phyloP scores from a whole-genome alignment of 2,329 filamentous ascomycete genomes.

The Pestalotiopsis sp. region DNA sequence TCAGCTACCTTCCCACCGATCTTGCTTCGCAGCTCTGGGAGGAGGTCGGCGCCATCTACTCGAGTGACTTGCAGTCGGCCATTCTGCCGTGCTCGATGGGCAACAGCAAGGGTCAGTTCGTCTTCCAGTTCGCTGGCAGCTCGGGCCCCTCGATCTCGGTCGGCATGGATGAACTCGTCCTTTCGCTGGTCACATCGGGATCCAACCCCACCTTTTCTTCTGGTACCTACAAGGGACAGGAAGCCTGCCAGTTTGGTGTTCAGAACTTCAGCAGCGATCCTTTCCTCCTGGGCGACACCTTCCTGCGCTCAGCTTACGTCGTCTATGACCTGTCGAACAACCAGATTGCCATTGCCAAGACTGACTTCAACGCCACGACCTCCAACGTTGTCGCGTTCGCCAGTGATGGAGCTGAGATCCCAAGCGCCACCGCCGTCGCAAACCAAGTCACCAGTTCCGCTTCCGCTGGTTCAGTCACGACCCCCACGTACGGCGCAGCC shows the following conservation, averaged over 20 bases:
- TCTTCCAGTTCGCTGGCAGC: slow-evolving; percentile 55
- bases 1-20: slow-evolving; percentile 69
- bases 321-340: slow-evolving; percentile 63
- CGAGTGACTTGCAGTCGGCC: slow-evolving; percentile 36
- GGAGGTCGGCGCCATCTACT: slow-evolving; percentile 56
- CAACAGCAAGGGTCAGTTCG: slow-evolving; percentile 49
- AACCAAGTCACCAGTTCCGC: slow-evolving; percentile 34
- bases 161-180: slow-evolving; percentile 58
- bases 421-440: slow-evolving; percentile 48
- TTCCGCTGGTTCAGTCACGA: slow-evolving; percentile 19
- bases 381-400: slow-evolving; percentile 53
- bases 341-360: slow-evolving; percentile 55
- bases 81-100: slow-evolving; percentile 54
- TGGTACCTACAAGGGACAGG: slow-evolving; percentile 46
- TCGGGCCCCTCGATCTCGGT: slow-evolving; percentile 53
- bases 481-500: slow-evolving; percentile 37
- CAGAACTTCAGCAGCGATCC: slow-evolving; percentile 46
- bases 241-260: slow-evolving; percentile 59
- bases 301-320: slow-evolving; percentile 62
- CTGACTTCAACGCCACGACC: slow-evolving; percentile 56
- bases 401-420: slow-evolving; percentile 51
- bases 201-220: slow-evolving; percentile 36
- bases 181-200: slow-evolving; percentile 42
- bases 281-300: slow-evolving; percentile 59
- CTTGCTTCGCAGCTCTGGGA: slow-evolving; percentile 56